phyloP scores from a whole-genome alignment of 2,329 filamentous ascomycete species.

The Thielaviopsis populi region DNA sequence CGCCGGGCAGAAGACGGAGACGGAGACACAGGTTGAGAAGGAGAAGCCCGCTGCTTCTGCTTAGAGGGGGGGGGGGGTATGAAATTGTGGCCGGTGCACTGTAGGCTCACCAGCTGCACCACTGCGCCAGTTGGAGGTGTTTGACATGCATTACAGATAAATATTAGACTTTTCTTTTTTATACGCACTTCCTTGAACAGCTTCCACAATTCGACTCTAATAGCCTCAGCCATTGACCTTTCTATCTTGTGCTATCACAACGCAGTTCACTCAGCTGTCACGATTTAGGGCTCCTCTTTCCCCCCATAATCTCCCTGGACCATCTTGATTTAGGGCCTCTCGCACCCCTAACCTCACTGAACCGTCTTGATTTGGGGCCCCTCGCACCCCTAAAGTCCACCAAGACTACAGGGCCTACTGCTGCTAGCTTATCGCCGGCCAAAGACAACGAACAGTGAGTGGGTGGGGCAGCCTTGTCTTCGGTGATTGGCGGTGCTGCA shows the following conservation, averaged over 20 bases:
- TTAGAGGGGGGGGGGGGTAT: constrained; percentile 9
- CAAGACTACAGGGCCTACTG: not conserved
- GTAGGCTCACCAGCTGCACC: constrained; percentile 6
- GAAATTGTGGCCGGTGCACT: not conserved
- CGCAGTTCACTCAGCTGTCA: not conserved
- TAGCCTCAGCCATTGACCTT: not conserved
- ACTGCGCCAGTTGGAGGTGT: not conserved
- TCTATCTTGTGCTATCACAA: not conserved
- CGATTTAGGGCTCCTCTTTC: not conserved
- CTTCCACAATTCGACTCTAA: not conserved
- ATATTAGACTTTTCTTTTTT: not conserved
- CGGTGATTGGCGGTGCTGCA: not conserved
- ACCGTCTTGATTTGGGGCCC: not conserved
- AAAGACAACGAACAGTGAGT: not conserved
- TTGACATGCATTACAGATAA: not conserved
- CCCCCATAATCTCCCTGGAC: too few species aligned
- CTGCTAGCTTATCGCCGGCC: not conserved
- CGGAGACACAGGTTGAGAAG: constrained; percentile 14
- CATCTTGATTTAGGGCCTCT: too few species aligned
- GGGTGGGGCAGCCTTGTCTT: constrained; percentile 16
- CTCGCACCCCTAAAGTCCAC: not conserved
- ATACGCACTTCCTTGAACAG: not conserved
- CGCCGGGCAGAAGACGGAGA: not conserved
- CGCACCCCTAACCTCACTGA: too few species aligned
- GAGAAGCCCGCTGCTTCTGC: constrained; percentile 20